Conservation (phyloP, 2,329 filamentous ascomycete species). For the Penicillium sp. region DNA sequence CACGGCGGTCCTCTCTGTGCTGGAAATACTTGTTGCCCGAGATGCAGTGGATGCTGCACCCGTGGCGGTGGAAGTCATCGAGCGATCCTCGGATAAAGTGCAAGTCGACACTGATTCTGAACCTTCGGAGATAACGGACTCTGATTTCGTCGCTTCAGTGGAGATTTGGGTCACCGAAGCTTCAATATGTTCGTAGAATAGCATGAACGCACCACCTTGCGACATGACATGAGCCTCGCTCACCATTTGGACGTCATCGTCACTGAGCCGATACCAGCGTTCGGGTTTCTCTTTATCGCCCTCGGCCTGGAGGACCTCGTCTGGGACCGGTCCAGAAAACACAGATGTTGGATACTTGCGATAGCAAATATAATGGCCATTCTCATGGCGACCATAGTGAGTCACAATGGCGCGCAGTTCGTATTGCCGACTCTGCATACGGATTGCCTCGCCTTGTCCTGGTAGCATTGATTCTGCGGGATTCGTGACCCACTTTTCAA, state of each 20-base stretch:
- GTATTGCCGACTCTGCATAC: constrained; percentile 52
- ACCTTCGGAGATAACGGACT: constrained; percentile 7
- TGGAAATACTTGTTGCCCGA: constrained; percentile 26
- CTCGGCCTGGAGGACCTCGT: constrained; percentile 28
- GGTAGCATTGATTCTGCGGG: constrained; percentile 69
- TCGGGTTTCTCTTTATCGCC: constrained; percentile 37
- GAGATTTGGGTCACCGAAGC: not conserved
- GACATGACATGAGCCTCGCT: constrained; percentile 66
- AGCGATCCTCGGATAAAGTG: constrained; percentile 23
- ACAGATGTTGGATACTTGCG: constrained; percentile 55
- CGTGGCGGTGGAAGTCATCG: constrained; percentile 22
- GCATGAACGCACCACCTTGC: constrained; percentile 87
- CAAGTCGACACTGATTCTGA: constrained; percentile 16
- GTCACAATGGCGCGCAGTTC: constrained; percentile 78
- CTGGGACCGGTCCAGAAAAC: constrained; percentile 30
- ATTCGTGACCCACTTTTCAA: constrained; percentile 65
- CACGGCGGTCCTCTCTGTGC: constrained; percentile 3
- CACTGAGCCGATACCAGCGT: constrained; percentile 87
- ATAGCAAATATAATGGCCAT: constrained; percentile 93
- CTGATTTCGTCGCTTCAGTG: constrained; percentile 1
- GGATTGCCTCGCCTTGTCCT: constrained; percentile 50
- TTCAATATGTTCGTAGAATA: constrained; percentile 82
- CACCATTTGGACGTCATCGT: constrained; percentile 73
- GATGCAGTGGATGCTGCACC: constrained; percentile 25
- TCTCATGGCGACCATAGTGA: constrained; percentile 85